phyloP scores from a whole-genome alignment of 2,329 filamentous ascomycete genomes.

The Rachicladosporium sp. region DNA sequence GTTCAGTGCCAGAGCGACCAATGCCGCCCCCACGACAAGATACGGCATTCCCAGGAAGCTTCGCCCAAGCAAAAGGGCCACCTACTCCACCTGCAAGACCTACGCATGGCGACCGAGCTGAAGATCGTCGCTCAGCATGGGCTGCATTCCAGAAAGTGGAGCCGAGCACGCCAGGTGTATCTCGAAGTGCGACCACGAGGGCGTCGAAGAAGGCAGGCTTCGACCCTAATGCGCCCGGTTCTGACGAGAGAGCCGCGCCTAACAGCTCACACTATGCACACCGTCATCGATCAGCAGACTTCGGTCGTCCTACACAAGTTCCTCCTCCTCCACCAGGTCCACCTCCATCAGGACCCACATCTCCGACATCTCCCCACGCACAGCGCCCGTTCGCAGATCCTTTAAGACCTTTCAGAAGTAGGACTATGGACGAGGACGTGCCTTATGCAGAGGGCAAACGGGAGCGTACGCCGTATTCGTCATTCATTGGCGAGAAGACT shows the following conservation, averaged over 20 bases:
- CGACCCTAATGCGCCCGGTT: slow-evolving; percentile 45
- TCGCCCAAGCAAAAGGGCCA: slow-evolving; percentile 21
- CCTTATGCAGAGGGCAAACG: slow-evolving; percentile 37
- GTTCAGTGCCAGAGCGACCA: slow-evolving; percentile 9
- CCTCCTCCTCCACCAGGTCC: slow-evolving; percentile 24
- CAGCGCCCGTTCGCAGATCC: slow-evolving; percentile 28
- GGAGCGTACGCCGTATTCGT: slow-evolving; percentile 42
- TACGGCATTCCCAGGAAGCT: slow-evolving; percentile 23
- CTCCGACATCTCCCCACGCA: slow-evolving; percentile 14
- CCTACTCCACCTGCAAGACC: slow-evolving; percentile 7
- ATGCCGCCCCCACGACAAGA: slow-evolving; percentile 20
- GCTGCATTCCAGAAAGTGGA: slow-evolving; percentile 18
- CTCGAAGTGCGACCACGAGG: slow-evolving; percentile 25
- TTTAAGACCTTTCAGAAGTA: slow-evolving; percentile 23
- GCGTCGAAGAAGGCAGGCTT: slow-evolving; percentile 44
- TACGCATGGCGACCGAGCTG: slow-evolving; percentile 10
- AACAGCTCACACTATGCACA: slow-evolving; percentile 15
- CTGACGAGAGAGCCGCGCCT: slow-evolving; percentile 44
- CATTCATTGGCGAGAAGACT: slow-evolving; percentile 43
- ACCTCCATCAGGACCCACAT: slow-evolving; percentile 23
- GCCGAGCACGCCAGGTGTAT: slow-evolving; percentile 14
- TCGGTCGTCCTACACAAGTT: slow-evolving; percentile 10
- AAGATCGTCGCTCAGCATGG: slow-evolving; percentile 25
- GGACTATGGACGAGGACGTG: slow-evolving; percentile 19
- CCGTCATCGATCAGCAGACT: slow-evolving; percentile 18